These are phyloP conservation scores for Furcasterigmium sp. DNA, from an alignment of 2,329 filamentous ascomycete species.

Conservation along the genomic window DNA sequence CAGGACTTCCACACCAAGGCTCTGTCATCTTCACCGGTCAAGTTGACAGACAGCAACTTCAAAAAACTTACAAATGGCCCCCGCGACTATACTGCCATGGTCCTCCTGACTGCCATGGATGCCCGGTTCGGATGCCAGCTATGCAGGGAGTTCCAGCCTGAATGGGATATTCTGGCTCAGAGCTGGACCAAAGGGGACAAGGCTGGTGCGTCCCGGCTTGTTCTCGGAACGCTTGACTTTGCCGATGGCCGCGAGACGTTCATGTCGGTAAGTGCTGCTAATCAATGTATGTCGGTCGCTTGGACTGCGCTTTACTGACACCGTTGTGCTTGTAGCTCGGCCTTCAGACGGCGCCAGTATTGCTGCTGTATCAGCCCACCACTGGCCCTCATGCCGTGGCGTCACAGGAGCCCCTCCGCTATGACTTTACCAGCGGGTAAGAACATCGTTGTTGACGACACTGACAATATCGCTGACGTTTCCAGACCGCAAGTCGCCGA, in stretches of 20 bases:
- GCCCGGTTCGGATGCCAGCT: conserved; percentile 77
- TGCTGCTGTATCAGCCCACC: conserved; percentile 84
- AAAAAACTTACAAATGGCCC: conserved; percentile 68
- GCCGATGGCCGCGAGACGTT: conserved; percentile 77
- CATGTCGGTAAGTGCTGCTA: conserved; percentile 60
- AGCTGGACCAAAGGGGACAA: conserved; percentile 87
- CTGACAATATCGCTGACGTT: conserved; percentile 6
- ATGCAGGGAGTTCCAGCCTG: conserved; percentile 87
- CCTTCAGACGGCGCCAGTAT: conserved; percentile 88
- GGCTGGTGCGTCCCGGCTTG: conserved; percentile 61
- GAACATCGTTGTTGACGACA: conserved; percentile 16
- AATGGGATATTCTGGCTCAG: conserved; percentile 82
- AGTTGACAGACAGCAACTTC: conserved; percentile 74
- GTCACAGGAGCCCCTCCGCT: conserved; percentile 65
- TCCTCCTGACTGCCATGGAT: conserved; percentile 85
- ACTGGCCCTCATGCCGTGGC: conserved; percentile 70
- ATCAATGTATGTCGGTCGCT: too few relatives aligned
- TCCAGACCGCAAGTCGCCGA: conserved; percentile 69
- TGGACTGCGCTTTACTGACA: conserved; percentile 4
- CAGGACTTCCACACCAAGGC: conserved; percentile 64
- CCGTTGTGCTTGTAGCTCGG: conserved; percentile 58
- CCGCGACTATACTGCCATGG: conserved; percentile 75
- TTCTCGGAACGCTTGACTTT: conserved; percentile 88
- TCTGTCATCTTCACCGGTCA: conserved; percentile 60
- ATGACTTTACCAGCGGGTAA: conserved; percentile 80